Conservation (phyloP, 768 basidiomycete species). For the Phanerochaete carnosa region DNA sequence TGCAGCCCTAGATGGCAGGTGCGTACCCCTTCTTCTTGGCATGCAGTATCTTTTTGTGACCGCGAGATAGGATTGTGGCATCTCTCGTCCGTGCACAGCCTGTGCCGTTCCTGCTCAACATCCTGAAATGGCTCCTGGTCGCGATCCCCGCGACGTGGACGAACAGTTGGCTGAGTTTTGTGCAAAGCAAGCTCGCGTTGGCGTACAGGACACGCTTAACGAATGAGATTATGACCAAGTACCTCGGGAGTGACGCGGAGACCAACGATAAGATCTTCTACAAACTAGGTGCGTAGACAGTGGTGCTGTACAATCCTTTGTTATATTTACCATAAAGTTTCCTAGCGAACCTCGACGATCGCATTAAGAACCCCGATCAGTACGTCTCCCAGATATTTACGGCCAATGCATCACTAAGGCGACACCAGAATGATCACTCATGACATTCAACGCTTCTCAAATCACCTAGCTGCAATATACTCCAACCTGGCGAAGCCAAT, state of each 20-base stretch:
- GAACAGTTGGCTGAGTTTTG: conserved; percentile 88
- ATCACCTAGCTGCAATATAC: conserved; percentile 90
- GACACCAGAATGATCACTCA: conserved; percentile 82
- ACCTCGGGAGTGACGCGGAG: conserved; percentile 72
- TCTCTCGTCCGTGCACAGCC: conserved; percentile 88
- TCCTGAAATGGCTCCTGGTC: conserved; percentile 85
- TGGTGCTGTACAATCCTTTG: background rate
- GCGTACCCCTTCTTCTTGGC: conserved; percentile 3
- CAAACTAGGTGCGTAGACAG: conserved; percentile 63
- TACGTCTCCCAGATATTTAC: conserved; percentile 28
- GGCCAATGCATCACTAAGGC: background rate
- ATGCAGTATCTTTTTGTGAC: background rate
- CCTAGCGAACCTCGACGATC: conserved; percentile 87
- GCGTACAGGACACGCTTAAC: conserved; percentile 88
- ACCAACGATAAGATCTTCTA: conserved; percentile 89
- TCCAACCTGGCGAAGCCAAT: conserved; percentile 91
- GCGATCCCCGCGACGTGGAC: conserved; percentile 94
- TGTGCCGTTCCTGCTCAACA: conserved; percentile 75
- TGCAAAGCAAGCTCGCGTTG: conserved; percentile 90
- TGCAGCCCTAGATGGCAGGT: conserved; percentile 91
- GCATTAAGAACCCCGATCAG: conserved; percentile 97
- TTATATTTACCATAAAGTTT: background rate
- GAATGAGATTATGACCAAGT: conserved; percentile 74
- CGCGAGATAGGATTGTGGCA: conserved; percentile 74
- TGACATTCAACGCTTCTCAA: conserved; percentile 91